Conservation (phyloP, 169 alveolate genomes). For the Plasmodium adleri region DNA sequence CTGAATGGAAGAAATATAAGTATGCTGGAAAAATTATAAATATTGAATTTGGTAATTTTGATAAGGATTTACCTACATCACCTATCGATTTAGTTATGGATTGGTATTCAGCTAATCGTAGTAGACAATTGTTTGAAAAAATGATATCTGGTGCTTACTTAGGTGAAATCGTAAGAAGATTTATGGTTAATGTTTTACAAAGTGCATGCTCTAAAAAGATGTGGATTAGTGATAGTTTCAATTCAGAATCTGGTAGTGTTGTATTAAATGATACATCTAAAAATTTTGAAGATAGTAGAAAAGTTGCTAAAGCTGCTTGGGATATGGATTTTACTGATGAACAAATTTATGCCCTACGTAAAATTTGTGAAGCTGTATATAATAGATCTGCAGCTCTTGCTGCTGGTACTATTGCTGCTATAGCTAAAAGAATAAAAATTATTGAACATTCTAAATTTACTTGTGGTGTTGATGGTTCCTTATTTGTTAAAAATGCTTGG, state of each 20-base stretch:
- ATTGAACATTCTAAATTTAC: conserved; percentile 81
- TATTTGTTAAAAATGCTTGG: conserved; percentile 89
- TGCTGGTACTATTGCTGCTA: conserved; percentile 87
- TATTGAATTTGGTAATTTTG: conserved; percentile 92
- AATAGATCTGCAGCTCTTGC: conserved; percentile 91
- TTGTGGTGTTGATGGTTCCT: conserved; percentile 90
- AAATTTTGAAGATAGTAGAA: conserved; percentile 76
- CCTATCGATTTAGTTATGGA: conserved; percentile 88
- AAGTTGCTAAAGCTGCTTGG: conserved; percentile 84
- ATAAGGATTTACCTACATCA: conserved; percentile 88
- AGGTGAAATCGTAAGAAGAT: conserved; percentile 90
- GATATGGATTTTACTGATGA: conserved; percentile 79
- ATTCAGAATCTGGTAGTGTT: conserved; percentile 82
- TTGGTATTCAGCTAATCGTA: conserved; percentile 88
- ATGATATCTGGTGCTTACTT: conserved; percentile 91
- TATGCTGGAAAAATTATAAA: conserved; percentile 89
- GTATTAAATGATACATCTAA: conserved; percentile 83
- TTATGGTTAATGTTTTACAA: conserved; percentile 83
- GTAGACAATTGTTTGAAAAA: conserved; percentile 90
- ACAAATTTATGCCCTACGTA: conserved; percentile 76
- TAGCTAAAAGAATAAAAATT: conserved; percentile 86
- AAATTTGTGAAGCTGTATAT: conserved; percentile 86
- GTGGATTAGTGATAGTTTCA: conserved; percentile 84
- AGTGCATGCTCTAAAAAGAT: conserved; percentile 87
- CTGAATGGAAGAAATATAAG: conserved; percentile 86